Evolutionary conservation across 1,284 basidiomycete species (phyloP), one percentile per base, ranked within the genome.

Genomic region (Pascua sp.): DNA sequence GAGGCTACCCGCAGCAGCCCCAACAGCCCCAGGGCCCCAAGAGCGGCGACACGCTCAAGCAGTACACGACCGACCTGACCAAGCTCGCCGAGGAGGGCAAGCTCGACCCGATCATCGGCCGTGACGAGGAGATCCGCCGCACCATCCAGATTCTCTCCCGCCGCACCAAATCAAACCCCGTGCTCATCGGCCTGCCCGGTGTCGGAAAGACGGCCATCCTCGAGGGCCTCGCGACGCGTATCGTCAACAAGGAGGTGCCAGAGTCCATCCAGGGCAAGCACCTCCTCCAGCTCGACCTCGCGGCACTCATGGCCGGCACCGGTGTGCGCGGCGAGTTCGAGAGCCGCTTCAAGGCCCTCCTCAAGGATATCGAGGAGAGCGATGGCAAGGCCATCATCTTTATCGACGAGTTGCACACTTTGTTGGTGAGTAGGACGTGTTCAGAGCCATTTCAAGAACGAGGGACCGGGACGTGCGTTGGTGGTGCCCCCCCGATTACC

Each of bases 161-260:
- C 45, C 77, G 90, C 66, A 91, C 90, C 1, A 92, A 93, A 75
- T 89, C 86, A 12, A 94, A 94, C 69, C 92, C 91, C 4, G 90
- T 94, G 4, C 67, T 82, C 15, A 71, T 81, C 10, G 81, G 81
- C 24, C 67, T 72, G 17, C 89, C 90, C 9, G 89, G 89, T 64
- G 89, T 91, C 8, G 90, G 91, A 0, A 95, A 95, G 77, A 95
- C 93, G 0, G 91, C 93, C 0, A 92, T 97, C 57, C 77, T 95
- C 40, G 94, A 97, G 78, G 93, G 76, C 37, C 59, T 97, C 12
- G 93, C 92, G 0, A 88, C 86, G 67, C 81, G 92, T 13, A 93
- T 97, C 58, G 85, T 95, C 1, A 85, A 89, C 8, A 89, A 87
- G 70, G 91, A 96, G 72, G 91, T 96, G 2, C 93, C 94, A 11